Conservation (phyloP, 1,284 basidiomycete species). For the Austroboletus novae-zelandiae region DNA sequence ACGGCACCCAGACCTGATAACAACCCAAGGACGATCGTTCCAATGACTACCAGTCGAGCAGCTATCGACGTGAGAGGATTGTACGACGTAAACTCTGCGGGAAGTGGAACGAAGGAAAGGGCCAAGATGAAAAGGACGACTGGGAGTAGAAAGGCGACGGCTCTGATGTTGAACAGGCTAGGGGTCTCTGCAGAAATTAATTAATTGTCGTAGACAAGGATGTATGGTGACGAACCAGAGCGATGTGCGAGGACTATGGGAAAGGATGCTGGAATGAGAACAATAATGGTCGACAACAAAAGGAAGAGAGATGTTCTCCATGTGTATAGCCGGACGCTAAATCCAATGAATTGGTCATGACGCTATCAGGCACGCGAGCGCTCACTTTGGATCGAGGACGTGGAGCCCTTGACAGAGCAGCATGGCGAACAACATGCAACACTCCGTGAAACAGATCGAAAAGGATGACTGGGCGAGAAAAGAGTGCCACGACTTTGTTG, state of each 20-base stretch:
- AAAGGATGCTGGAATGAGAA: constrained; percentile 59
- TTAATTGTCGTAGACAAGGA: background rate
- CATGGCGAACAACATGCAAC: constrained; percentile 62
- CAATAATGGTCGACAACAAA: constrained; percentile 54
- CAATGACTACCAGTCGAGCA: constrained; percentile 69
- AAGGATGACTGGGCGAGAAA: constrained; percentile 55
- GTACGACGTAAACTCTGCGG: constrained; percentile 43
- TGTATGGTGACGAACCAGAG: constrained; percentile 22
- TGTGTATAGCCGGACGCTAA: constrained; percentile 54
- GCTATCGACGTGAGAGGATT: constrained; percentile 47
- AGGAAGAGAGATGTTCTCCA: constrained; percentile 62
- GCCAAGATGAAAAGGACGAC: constrained; percentile 56
- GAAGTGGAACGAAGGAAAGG: constrained; percentile 66
- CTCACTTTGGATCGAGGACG: constrained; percentile 51
- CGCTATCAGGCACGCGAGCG: background rate
- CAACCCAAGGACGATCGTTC: constrained; percentile 67
- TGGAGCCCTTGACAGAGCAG: constrained; percentile 63
- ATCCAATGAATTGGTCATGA: constrained; percentile 1
- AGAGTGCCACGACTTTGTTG: constrained; percentile 45
- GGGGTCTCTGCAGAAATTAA: constrained; percentile 23
- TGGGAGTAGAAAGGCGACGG: constrained; percentile 36
- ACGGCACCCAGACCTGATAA: constrained; percentile 76
- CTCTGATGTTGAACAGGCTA: constrained; percentile 20
- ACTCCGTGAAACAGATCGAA: constrained; percentile 66
- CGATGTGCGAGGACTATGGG: constrained; percentile 55